A percentile compares a stretch with the other conserved stretches of the same genome.
Conservation (phyloP, 371 early-diverging fungal species). For the Rhizopus stolonifer region DNA sequence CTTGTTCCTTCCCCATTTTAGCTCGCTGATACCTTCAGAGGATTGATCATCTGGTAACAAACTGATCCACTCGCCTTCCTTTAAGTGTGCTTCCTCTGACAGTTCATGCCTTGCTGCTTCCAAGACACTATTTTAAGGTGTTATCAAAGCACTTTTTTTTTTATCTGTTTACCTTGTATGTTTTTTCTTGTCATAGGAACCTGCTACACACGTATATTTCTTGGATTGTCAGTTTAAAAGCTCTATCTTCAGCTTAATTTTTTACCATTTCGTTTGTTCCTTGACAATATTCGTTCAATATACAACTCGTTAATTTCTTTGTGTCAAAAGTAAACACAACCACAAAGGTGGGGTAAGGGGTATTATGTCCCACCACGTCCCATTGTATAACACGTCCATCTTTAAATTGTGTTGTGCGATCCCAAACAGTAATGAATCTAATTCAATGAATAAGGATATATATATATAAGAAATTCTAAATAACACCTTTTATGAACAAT, state of each 20-base stretch:
- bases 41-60: constrained; percentile 45
- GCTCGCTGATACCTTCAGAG: constrained; percentile 60
- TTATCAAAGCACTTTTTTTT: not conserved
- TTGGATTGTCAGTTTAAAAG: too few relatives aligned
- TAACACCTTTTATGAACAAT: constrained; percentile 36
- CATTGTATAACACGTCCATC: constrained; percentile 59
- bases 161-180: constrained; percentile 35
- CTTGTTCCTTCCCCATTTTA: constrained; percentile 66
- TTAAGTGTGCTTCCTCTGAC: constrained; percentile 64
- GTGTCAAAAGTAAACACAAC: constrained; percentile 52
- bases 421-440: constrained; percentile 58
- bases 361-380: constrained; percentile 59
- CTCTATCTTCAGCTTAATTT: too few relatives aligned
- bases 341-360: constrained; percentile 48
- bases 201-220: constrained; percentile 63
- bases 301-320: constrained; percentile 54
- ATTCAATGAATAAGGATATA: not conserved
- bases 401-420: constrained; percentile 51
- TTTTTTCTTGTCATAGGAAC: constrained; percentile 58
- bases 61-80: constrained; percentile 51
- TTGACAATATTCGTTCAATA: constrained; percentile 64
- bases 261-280: constrained; percentile 63
- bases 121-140: constrained; percentile 24
- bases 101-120: constrained; percentile 62
- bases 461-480: not conserved